Evolutionary conservation across 2,329 filamentous ascomycete genomes (phyloP), one percentile per base, ranked within the genome.

Genomic region (Fusarium sp.): DNA sequence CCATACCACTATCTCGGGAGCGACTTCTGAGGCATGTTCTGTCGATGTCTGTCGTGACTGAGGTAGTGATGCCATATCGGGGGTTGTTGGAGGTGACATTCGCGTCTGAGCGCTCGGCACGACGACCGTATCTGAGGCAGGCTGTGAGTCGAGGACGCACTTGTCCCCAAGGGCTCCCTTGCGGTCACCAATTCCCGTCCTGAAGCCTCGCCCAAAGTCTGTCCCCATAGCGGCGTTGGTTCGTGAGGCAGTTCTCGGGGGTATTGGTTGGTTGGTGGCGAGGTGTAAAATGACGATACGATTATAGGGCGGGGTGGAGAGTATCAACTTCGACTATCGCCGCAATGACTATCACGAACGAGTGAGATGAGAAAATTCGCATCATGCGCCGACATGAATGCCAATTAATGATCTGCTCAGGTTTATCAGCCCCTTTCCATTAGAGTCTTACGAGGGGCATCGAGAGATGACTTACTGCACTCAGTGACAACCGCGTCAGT

Each of bases 1-100:
- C 81, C 84, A 85, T 20, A 86, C 85, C 6, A 86, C 77, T 29
- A 87, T 87, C 69, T 85, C 85, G 5, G 82, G 80, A 5, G 81
- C 83, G 37, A 83, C 82, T 40, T 85, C 82, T 56, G 79, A 80
- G 8, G 78, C 75, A 24, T 77, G 71, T 54, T 83, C 80, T 24
- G 81, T 81, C 63, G 75, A 82, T 58, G 77, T 78, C 72, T 79
- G 81, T 66, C 79, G 83, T 69, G 80, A 80, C 72, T 76, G 80
- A 72, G 71, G 72, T 34, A 74, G 74, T 14, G 71, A 76, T 45
- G 72, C 69, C 31, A 72, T 59, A 57, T 77, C 74, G 62, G 75
- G 77, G 45, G 77, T 74, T 61, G 70, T 69, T 20, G 79, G 76
- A 62, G 79, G 74, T 54, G 80, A 80, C 72, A 79, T 77, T 29